Base-by-base conservation (phyloP, 352 stramenopile species). In the Phytophthora foliorum region DNA sequence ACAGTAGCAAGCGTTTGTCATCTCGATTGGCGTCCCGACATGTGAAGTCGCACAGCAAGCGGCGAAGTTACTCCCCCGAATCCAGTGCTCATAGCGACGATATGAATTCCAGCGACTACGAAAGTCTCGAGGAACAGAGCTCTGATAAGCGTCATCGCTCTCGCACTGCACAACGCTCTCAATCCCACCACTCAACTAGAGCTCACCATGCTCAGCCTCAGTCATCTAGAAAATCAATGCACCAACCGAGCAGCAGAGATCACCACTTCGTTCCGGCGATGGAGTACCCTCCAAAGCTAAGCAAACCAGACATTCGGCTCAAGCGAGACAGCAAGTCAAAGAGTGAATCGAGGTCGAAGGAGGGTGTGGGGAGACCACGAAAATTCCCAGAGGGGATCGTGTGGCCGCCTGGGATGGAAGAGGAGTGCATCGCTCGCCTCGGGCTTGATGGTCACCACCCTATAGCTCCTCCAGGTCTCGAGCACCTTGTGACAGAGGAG, bases 381-480 rank as follows among this genome's bases (percentile, higher is more conserved):
- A 65, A 69, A 11, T 31, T 66, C 32, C 63, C 41, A 3, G 52
- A 63, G 5, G 45, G 59, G 16, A 72, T 84, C 19, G 60, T 90
- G 1, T 90, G 82, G 80, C 82, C 82, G 1, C 82, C 80, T 25
- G 82, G 82, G 14, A 89, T 89, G 78, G 72, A 80, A 45, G 31
- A 67, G 8, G 69, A 77, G n/a, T 68, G 70, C 8, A 63, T 74
- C 8, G 75, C 73, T 39, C 59, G 60, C 31, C 44, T 76, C 5
- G 64, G 55, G 14, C 27, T 72, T 34, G 42, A 67, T 41, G 49
- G 67, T 4, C 67, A 76, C 46, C 74, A 84, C 21, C 76, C 74
- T 1, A 73, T 88, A 0, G 75, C 63, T 19, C 82, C 80, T 21
- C 80, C 81, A 19, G 82, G 82, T 1, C 69, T 88, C 38, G 80